Evolutionary conservation across 1,284 basidiomycete genomes (phyloP).

Genomic region (Phlebopus sp.): DNA sequence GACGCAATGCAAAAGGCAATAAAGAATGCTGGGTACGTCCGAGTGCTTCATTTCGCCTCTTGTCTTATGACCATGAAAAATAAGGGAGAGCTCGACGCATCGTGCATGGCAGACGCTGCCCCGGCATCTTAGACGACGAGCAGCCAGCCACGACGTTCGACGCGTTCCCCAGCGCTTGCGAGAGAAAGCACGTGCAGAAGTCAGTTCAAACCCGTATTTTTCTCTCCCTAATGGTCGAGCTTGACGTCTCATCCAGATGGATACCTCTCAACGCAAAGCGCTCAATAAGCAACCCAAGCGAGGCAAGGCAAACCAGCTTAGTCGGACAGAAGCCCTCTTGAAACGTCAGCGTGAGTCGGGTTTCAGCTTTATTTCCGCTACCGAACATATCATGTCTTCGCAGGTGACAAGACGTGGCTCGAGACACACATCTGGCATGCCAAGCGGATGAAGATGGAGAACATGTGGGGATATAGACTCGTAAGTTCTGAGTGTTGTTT

Average conservation of each 20-base stretch:
- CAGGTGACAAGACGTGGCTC: constrained; percentile 84
- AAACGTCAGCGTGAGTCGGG: constrained; percentile 61
- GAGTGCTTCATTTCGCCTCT: background rate
- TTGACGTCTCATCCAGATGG: constrained; percentile 58
- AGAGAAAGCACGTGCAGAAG: constrained; percentile 79
- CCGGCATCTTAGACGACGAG: constrained; percentile 82
- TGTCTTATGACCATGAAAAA: constrained; percentile 13
- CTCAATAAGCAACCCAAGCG: constrained; percentile 51
- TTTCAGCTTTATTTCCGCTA: background rate
- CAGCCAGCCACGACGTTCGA: constrained; percentile 89
- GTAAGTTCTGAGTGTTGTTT: constrained; percentile 39
- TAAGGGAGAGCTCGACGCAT: constrained; percentile 61
- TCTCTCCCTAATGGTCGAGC: constrained; percentile 1
- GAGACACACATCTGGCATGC: constrained; percentile 95
- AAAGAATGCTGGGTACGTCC: constrained; percentile 65
- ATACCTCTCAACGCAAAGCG: constrained; percentile 61
- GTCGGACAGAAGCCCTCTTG: constrained; percentile 52
- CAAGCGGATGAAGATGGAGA: constrained; percentile 90
- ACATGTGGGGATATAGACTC: constrained; percentile 85
- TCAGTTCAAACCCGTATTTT: constrained; percentile 34
- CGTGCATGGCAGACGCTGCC: constrained; percentile 90
- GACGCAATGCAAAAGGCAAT: constrained; percentile 84
- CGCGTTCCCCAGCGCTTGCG: constrained; percentile 82
- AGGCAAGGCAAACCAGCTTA: constrained; percentile 52
- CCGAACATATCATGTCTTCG: background rate